Evolutionary conservation across 768 basidiomycete genomes (phyloP).

Genomic region (Tricholoma matsutake): DNA sequence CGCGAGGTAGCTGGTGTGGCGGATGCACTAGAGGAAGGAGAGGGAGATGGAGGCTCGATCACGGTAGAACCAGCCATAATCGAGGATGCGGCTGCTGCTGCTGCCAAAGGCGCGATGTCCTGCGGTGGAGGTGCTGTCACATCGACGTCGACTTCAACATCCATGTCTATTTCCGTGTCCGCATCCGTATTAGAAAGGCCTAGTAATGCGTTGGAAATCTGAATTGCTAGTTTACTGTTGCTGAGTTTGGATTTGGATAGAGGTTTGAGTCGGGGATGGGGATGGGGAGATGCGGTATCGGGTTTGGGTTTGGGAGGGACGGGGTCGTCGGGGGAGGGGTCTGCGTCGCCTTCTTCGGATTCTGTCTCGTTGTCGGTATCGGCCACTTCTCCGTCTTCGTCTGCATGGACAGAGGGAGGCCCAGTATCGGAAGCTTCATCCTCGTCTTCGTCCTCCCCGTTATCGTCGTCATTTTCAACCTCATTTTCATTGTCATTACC

Average conservation of each 20-base stretch:
- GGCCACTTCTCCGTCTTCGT: constrained; percentile 2
- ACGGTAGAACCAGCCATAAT: constrained; percentile 46
- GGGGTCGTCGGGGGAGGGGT: not conserved
- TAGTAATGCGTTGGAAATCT: not conserved
- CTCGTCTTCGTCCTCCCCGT: constrained; percentile 14
- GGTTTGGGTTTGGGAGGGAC: constrained; percentile 29
- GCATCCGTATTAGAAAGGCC: not conserved
- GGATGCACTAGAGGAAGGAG: constrained; percentile 26
- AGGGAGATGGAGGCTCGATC: constrained; percentile 36
- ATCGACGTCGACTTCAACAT: constrained; percentile 26
- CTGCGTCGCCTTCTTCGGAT: constrained; percentile 19
- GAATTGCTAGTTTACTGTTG: not conserved
- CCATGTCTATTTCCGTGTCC: not conserved
- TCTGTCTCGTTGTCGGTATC: constrained; percentile 26
- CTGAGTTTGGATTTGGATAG: not conserved
- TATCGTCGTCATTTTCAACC: constrained; percentile 14
- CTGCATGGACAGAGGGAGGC: constrained; percentile 3
- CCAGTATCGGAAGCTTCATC: constrained; percentile 15
- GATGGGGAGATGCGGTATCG: not conserved
- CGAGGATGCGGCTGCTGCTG: constrained; percentile 42
- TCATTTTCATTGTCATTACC: constrained; percentile 13
- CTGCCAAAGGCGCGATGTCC: constrained; percentile 28
- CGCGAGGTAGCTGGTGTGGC: constrained; percentile 37
- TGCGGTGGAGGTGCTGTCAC: constrained; percentile 24
- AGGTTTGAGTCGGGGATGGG: not conserved